Base-by-base conservation (phyloP, 805 yeast genomes). In the Torulaspora quercuum region DNA sequence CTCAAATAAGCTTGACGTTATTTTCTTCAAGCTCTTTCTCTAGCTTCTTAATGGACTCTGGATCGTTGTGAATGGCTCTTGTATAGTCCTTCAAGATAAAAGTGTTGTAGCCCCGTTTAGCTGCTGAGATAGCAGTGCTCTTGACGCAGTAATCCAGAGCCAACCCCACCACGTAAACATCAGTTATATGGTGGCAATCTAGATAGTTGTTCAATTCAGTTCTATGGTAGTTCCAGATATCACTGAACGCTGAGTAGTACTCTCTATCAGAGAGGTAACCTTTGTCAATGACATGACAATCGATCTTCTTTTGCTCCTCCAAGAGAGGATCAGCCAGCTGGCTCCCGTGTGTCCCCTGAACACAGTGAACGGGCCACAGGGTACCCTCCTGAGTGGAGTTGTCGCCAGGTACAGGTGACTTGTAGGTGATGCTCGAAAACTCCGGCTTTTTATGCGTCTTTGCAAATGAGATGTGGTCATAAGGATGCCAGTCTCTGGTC, bases 311-410 rank as follows among this genome's bases (percentile, higher is more conserved):
- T 40, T 65, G 63, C 27, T 69, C 50, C 21, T 49, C 49, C 9
- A 57, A 53, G 33, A 61, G 48, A 0, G 52, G 50, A 2, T 53
- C 49, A 24, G 63, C 59, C 35, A 87, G 67, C 23, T 71, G 68
- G 0, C 89, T 72, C 0, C 97, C 97, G 4, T 46, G 32, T 0
- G 88, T 69, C 34, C 70, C 68, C 52, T 85, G 89, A 10, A 89
- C 75, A 59, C 97, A 89, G 56, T 89, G 97, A 37, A 75, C 89
- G 0, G 97, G 97, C 97, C 97, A 89, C 3, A 87, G 68, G 0
- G 71, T 68, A 11, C 54, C 59, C 11, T 41, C 50, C 45, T 77
- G 78, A 3, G 42, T 49, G 23, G 63, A 43, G 9, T 55, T 53
- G 9, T 56, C 46, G 26, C 45, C 42, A 0, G 55, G 55, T 12